phyloP scores from a whole-genome alignment of 2,329 filamentous ascomycete species.

The Fusarium continuum region DNA sequence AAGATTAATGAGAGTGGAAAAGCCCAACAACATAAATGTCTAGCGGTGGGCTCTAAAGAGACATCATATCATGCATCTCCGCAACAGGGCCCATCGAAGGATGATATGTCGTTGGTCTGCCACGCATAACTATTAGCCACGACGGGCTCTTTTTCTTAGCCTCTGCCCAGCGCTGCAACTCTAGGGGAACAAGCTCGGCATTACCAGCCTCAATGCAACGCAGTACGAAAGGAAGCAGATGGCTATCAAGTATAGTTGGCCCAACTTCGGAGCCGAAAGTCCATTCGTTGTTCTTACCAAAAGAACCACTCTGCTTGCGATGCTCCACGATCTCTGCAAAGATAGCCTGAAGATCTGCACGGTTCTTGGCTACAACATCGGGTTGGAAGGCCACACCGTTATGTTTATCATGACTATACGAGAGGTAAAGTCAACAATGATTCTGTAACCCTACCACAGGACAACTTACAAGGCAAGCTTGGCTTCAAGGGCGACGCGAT shows the following conservation, averaged over 20 bases:
- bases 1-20: not conserved
- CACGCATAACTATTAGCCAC: slow-evolving; percentile 23
- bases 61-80: slow-evolving; percentile 27
- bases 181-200: slow-evolving; percentile 12
- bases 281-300: not conserved
- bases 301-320: slow-evolving; percentile 7
- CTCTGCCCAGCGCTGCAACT: slow-evolving; percentile 14
- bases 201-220: slow-evolving; percentile 19
- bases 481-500: slow-evolving; percentile 1
- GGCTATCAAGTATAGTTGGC: slow-evolving; percentile 23
- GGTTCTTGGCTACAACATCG: slow-evolving; percentile 7
- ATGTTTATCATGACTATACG: slow-evolving; percentile 3
- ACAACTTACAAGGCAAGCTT: slow-evolving; percentile 13
- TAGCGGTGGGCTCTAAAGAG: not conserved
- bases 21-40: too few relatives aligned
- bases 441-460: rapidly evolving
- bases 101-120: slow-evolving; percentile 13
- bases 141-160: slow-evolving; percentile 3
- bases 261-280: slow-evolving; percentile 11
- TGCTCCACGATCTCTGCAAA: slow-evolving; percentile 3
- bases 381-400: slow-evolving; percentile 17
- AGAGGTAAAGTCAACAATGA: not conserved
- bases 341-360: not conserved
- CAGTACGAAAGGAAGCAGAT: slow-evolving; percentile 16
- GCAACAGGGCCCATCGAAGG: slow-evolving; percentile 24